A percentile compares a stretch with the other conserved stretches of the same genome.
Evolutionary conservation across 306 rosid species (phyloP).

Genomic region (Cicer bijugum): DNA sequence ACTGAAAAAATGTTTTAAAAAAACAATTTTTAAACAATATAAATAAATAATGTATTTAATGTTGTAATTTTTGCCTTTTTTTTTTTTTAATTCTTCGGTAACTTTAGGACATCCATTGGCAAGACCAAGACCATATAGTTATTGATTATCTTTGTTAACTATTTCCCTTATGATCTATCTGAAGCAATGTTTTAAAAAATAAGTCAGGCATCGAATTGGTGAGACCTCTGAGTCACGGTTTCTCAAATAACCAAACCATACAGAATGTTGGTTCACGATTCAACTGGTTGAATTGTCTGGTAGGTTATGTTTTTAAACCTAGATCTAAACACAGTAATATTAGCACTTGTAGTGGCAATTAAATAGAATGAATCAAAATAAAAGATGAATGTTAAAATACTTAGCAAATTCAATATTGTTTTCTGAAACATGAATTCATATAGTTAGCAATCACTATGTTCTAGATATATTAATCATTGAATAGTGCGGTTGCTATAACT

Average conservation of each 20-base stretch:
- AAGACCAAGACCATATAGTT: neutral
- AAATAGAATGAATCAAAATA: slow-evolving; percentile 1
- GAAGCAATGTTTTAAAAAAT: neutral
- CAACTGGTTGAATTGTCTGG: too few species aligned
- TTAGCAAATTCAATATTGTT: neutral
- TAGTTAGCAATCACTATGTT: neutral
- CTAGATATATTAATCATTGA: neutral
- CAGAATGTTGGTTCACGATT: too few species aligned
- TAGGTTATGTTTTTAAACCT: too few species aligned
- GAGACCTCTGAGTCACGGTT: too few species aligned
- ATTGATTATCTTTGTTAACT: too few species aligned
- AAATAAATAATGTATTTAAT: neutral
- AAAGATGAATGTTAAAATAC: neutral
- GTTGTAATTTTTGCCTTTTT: neutral
- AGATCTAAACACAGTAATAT: neutral
- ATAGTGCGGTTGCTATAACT: slow-evolving; percentile 33
- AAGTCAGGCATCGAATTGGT: too few species aligned
- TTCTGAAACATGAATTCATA: slow-evolving; percentile 16
- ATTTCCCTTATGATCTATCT: slow-evolving; percentile 2
- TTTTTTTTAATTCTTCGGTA: neutral
- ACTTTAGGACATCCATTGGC: neutral
- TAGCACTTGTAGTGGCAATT: neutral
- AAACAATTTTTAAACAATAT: neutral
- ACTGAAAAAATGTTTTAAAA: neutral
- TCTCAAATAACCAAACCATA: too few species aligned